Evolutionary conservation across 2,329 filamentous ascomycete species (phyloP).

Genomic region (Pestalotiopsis sp.): DNA sequence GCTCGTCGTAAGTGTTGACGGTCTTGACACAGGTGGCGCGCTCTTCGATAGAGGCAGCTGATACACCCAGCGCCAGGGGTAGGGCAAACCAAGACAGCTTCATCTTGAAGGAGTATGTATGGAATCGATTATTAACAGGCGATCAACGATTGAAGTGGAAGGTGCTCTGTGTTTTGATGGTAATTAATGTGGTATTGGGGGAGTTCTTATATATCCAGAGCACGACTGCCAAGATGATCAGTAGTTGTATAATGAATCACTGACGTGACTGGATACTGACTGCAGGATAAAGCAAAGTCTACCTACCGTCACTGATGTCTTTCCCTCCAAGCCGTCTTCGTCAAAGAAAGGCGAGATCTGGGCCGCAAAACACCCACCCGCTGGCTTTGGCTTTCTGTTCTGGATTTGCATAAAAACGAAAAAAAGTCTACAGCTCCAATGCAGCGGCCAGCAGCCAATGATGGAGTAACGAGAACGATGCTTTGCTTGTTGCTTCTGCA

Average conservation of each 20-base stretch:
- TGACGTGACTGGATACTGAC: background rate
- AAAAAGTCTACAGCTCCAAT: too few species aligned
- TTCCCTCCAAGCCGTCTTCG: background rate
- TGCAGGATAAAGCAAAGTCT: background rate
- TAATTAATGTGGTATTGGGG: background rate
- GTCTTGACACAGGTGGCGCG: background rate
- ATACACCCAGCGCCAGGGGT: background rate
- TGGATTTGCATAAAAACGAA: too few species aligned
- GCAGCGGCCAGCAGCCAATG: too few species aligned
- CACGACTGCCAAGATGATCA: background rate
- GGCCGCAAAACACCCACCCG: too few species aligned
- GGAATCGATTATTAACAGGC: background rate
- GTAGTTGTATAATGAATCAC: background rate
- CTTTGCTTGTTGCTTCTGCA: too few species aligned
- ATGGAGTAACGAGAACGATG: too few species aligned
- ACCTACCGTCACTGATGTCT: background rate
- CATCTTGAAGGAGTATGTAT: background rate
- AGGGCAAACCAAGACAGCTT: background rate
- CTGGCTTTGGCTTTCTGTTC: too few species aligned
- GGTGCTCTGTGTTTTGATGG: background rate
- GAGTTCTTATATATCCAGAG: background rate
- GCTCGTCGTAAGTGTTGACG: background rate
- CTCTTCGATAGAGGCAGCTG: background rate
- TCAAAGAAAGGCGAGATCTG: too few species aligned
- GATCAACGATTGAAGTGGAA: background rate